Percentiles rank a stretch among this genome's conserved stretches.
These are phyloP conservation scores for Diddensiella santjacobensis DNA, from an alignment of 805 yeast species.

Conservation along the genomic window DNA sequence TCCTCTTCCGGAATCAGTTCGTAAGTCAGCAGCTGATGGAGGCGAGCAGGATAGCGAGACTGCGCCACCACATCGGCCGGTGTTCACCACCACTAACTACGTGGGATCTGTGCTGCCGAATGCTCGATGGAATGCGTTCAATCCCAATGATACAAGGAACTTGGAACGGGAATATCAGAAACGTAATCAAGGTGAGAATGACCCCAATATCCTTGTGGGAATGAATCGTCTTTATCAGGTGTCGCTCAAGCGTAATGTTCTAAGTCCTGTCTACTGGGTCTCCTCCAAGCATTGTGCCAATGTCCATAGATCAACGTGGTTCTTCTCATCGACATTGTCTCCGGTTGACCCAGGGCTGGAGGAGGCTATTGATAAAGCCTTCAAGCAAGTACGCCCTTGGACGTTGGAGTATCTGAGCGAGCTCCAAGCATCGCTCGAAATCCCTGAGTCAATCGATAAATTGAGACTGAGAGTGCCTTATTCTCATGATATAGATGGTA, in stretches of 20 bases:
- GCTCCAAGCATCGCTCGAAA: constrained; percentile 24
- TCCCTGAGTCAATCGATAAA: constrained; percentile 28
- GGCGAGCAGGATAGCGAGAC: constrained; percentile 2
- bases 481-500: constrained; percentile 14
- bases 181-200: constrained; percentile 8
- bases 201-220: constrained; percentile 30
- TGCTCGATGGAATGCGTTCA: constrained; percentile 37
- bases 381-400: constrained; percentile 26
- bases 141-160: constrained; percentile 33
- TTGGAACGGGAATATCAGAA: constrained; percentile 20
- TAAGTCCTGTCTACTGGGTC: constrained; percentile 40
- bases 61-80: constrained; percentile 14
- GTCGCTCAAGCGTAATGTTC: constrained; percentile 17
- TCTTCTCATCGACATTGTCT: constrained; percentile 32
- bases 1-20: background rate
- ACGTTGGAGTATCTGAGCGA: constrained; percentile 26
- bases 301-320: constrained; percentile 37
- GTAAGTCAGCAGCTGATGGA: background rate
- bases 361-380: constrained; percentile 22
- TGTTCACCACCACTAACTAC: constrained; percentile 26
- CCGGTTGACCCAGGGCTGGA: constrained; percentile 36
- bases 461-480: constrained; percentile 23
- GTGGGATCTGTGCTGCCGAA: constrained; percentile 28
- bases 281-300: constrained; percentile 30
- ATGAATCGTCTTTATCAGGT: constrained; percentile 30